A percentile compares a stretch with the other conserved stretches of the same genome.
Conservation (phyloP, 345 rosid species). For the Cardamine occulta region DNA sequence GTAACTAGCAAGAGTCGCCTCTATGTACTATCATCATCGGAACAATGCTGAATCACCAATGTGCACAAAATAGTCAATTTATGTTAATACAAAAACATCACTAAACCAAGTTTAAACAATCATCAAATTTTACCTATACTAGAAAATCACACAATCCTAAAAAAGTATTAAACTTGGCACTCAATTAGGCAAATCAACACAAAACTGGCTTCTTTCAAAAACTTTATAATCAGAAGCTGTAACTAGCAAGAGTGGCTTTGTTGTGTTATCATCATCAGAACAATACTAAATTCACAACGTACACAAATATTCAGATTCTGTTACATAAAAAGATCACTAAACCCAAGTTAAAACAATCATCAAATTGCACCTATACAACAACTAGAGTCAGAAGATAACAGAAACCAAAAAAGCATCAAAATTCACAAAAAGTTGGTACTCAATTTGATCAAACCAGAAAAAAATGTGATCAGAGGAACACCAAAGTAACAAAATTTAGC, state of each 20-base stretch:
- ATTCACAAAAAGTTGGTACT: neutral
- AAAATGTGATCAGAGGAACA: neutral
- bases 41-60: slow-evolving; percentile 60
- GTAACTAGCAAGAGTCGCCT: slow-evolving; percentile 79
- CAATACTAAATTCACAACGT: slow-evolving; percentile 57
- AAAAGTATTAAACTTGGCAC: neutral
- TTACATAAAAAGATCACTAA: neutral
- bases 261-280: slow-evolving; percentile 48
- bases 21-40: slow-evolving; percentile 56
- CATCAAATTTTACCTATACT: neutral
- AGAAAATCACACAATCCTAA: neutral
- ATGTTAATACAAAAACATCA: neutral
- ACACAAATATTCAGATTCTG: neutral
- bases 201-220: slow-evolving; percentile 66
- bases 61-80: neutral
- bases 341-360: neutral
- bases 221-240: slow-evolving; percentile 81
- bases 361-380: neutral
- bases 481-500: neutral
- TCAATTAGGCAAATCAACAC: slow-evolving; percentile 41
- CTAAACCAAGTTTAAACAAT: neutral
- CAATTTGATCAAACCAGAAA: neutral
- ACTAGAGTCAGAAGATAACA: neutral
- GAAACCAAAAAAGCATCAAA: neutral
- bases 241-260: slow-evolving; percentile 77